These are phyloP conservation scores for Colletotrichum orchidophilum DNA, from an alignment of 2,329 filamentous ascomycete species.

Conservation along the genomic window DNA sequence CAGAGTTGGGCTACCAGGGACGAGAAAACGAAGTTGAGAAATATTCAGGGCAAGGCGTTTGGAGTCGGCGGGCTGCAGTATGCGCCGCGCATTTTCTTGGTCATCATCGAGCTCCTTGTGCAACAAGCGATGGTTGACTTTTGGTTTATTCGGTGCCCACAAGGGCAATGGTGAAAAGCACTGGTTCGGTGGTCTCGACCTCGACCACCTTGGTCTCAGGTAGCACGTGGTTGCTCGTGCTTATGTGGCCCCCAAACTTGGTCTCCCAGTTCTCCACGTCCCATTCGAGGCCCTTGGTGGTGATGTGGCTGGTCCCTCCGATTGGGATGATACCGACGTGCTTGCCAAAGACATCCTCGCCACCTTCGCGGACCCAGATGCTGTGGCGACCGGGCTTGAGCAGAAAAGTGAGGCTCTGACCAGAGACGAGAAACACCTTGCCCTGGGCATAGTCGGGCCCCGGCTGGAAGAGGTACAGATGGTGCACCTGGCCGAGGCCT, in stretches of 20 bases:
- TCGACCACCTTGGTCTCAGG: slow-evolving; percentile 67
- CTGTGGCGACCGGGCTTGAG: slow-evolving; percentile 74
- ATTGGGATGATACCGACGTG: slow-evolving; percentile 89
- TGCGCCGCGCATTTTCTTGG: background rate
- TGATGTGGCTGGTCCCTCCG: slow-evolving; percentile 80
- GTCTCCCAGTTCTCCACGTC: slow-evolving; percentile 87
- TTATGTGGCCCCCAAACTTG: slow-evolving; percentile 76
- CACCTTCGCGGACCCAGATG: slow-evolving; percentile 70
- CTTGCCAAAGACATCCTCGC: slow-evolving; percentile 70
- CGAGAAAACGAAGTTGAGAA: background rate
- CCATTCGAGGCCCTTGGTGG: slow-evolving; percentile 87
- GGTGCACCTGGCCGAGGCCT: slow-evolving; percentile 87
- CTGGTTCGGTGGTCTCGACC: slow-evolving; percentile 69
- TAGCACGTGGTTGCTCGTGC: slow-evolving; percentile 82
- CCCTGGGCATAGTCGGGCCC: slow-evolving; percentile 60
- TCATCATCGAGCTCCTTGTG: slow-evolving; percentile 10
- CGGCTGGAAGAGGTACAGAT: slow-evolving; percentile 74
- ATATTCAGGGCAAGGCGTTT: slow-evolving; percentile 26
- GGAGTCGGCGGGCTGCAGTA: slow-evolving; percentile 8
- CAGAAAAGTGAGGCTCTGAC: slow-evolving; percentile 83
- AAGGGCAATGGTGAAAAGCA: slow-evolving; percentile 80
- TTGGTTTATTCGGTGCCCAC: slow-evolving; percentile 34
- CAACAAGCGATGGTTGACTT: slow-evolving; percentile 25
- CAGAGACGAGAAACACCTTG: slow-evolving; percentile 81
- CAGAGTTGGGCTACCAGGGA: background rate